Evolutionary conservation across 768 basidiomycete genomes (phyloP), one percentile per base, ranked within the genome.

Genomic region (Floccularia luteovirens): DNA sequence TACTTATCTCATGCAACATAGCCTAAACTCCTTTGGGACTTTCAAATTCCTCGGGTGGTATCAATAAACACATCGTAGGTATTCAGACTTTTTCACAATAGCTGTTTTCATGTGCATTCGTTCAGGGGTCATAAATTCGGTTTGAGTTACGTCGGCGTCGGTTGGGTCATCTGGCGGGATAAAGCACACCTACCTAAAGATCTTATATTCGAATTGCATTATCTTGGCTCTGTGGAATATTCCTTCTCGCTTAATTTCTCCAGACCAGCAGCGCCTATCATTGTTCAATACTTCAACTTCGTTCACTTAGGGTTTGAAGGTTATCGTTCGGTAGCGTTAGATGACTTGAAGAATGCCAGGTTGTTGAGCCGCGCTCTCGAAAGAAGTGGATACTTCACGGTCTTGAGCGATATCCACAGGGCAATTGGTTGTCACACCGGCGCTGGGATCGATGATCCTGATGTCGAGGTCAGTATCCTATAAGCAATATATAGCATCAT

Each of bases 81-180:
- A 14, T 16, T 13, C 36, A 13, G 27, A 28, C 8, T 6, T 30
- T 27, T n/a, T 27, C 24, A 30, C 24, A 27, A 5, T 14, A 27
- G 7, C 6, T 27, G 11, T 23, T 37, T 23, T 39, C 13, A 39
- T 14, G 10, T 19, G 17, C 12, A 34, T 27, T 27, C 72, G 42
- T 38, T 0, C 23, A 72, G 88, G 13, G 72, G 79, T 1, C 80
- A 83, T 56, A 82, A 82, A 49, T 81, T 76, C 46, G 77, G 77
- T 4, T 50, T 71, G 21, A 60, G 59, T 25, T 77, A 76, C 44
- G 72, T 74, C 5, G 76, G 76, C 23, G 68, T 79, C n/a, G 82
- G 83, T 10, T 84, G 79, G 77, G 65, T 80, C 17, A 54, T 86
- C 42, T 84, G 79, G 78, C 65, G 79, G 31, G 72, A 77, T 53